Evolutionary conservation across 2,329 filamentous ascomycete species (phyloP), one percentile per base, ranked within the genome.

Genomic region (Diaporthe sp.): DNA sequence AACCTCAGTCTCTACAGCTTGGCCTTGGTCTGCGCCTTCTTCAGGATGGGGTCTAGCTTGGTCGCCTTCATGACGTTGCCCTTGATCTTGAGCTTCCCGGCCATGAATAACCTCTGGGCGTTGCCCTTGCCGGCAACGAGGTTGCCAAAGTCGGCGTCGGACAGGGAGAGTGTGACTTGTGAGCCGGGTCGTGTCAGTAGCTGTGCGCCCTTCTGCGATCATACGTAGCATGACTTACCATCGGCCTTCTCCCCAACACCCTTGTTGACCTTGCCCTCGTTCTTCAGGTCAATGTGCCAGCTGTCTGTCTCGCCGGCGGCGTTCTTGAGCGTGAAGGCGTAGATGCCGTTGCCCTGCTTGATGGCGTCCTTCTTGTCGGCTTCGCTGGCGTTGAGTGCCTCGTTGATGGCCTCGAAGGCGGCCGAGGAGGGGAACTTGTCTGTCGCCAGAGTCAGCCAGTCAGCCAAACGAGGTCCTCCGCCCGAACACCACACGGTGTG

Each of bases 51-150:
- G 86, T 98, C 95, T 86, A 98, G 92, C 92, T 97, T 98, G 76
- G 96, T 98, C 51, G 97, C 94, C 91, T 98, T 98, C 96, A 98
- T 98, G 77, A 98, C 92, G 84, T 98, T 95, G 78, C 97, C 97
- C 92, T 95, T 97, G 84, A 98, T 92, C 94, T 98, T 99, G 83
- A 99, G 90, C 90, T 98, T 98, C 81, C 97, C 97, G n/a, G 91
- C 91, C 96, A 99, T 98, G 88, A 98, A 98, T 78, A 99, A 88
- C 80, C 93, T 92, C 90, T 99, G 97, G 75, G 97, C 95, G 83
- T 98, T 98, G 81, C 94, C 95, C 88, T 97, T 95, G 83, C 97
- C 97, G 51, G 89, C 82, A 73, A 98, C 92, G 79, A 99, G 90
- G 84, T 94, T 93, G 79, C 88, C 91, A 83, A 99, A 99, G 86